Conservation (phyloP, 805 yeast species). For the Lipomyces chichibuensis region DNA sequence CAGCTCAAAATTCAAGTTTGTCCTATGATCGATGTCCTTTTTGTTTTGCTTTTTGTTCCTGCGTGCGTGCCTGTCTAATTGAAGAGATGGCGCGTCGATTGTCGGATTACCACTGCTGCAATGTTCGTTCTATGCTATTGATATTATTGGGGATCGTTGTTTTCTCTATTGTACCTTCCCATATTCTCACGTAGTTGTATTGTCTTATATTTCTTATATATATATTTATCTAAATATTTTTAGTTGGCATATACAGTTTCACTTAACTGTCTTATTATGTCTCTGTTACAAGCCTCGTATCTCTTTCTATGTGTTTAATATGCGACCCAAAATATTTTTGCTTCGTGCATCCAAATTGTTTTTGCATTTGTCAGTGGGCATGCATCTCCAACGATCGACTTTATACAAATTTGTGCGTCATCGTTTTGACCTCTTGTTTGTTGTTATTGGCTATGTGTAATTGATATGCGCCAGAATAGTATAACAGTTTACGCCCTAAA, state of each 20-base stretch:
- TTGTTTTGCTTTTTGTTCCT: background rate
- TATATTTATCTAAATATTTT: background rate
- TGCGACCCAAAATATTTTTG: background rate
- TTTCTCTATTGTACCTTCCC: background rate
- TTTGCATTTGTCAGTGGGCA: background rate
- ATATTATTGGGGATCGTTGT: background rate
- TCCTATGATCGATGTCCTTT: background rate
- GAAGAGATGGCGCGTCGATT: background rate
- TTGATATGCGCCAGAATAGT: background rate
- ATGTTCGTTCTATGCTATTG: background rate
- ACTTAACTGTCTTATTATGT: background rate
- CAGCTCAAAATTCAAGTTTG: constrained; percentile 1
- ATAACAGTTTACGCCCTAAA: background rate
- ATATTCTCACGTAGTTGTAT: background rate
- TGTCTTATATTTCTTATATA: constrained; percentile 1
- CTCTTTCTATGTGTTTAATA: background rate
- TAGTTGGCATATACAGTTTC: background rate
- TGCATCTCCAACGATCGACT: background rate
- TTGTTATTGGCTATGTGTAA: background rate
- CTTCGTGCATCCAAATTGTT: background rate
- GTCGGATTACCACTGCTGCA: background rate
- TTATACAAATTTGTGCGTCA: background rate
- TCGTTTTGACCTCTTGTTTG: background rate
- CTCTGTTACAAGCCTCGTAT: background rate
- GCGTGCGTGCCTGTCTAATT: background rate